Conservation (phyloP, 306 rosid species). For the Prunus armeniaca region DNA sequence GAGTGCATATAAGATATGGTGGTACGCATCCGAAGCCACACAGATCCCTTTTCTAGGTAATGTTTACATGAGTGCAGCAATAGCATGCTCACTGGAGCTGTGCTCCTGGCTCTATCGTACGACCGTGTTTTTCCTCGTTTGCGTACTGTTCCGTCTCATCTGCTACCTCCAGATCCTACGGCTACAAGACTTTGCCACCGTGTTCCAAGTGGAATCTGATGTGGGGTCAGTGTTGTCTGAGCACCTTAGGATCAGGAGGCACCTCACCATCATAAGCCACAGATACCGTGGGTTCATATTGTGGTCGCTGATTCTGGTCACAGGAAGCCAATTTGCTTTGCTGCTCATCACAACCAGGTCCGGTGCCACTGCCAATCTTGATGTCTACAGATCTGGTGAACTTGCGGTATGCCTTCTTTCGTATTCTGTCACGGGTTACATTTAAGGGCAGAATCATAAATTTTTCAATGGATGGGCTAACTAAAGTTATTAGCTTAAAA, state of each 20-base stretch:
- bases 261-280: slow-evolving; percentile 82
- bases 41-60: slow-evolving; percentile 73
- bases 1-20: slow-evolving; percentile 92
- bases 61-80: slow-evolving; percentile 55
- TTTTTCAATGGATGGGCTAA: too few relatives aligned
- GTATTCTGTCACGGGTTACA: too few relatives aligned
- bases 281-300: slow-evolving; percentile 69
- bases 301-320: slow-evolving; percentile 48
- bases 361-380: slow-evolving; percentile 19
- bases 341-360: slow-evolving; percentile 54
- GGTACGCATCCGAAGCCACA: slow-evolving; percentile 87
- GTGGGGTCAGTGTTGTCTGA: slow-evolving; percentile 72
- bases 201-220: slow-evolving; percentile 71
- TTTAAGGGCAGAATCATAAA: too few relatives aligned
- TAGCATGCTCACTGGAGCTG: slow-evolving; percentile 74
- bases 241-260: slow-evolving; percentile 79
- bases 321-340: slow-evolving; percentile 71
- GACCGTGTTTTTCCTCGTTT: slow-evolving; percentile 65
- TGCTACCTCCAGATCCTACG: slow-evolving; percentile 89
- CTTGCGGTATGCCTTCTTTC: slow-evolving; percentile 54
- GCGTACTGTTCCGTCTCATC: slow-evolving; percentile 83
- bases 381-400: slow-evolving; percentile 59
- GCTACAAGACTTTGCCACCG: slow-evolving; percentile 59
- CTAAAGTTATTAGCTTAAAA: too few relatives aligned
- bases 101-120: slow-evolving; percentile 83